phyloP scores from a whole-genome alignment of 169 alveolate genomes.

The Babesia caballi region DNA sequence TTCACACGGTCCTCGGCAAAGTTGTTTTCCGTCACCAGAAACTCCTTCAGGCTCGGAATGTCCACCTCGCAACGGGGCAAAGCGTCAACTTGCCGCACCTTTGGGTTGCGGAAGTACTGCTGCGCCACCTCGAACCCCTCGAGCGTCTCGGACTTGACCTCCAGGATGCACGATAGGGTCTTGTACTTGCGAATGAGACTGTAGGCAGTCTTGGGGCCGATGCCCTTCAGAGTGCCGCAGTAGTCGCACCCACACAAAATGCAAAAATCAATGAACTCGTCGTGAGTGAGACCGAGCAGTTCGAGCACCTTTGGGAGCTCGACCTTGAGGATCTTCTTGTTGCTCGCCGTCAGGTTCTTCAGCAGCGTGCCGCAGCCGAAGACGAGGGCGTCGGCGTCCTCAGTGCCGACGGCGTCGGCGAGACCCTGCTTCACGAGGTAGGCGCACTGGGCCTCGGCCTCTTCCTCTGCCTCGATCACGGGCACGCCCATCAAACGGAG shows the following conservation, averaged over 20 bases:
- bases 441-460: conserved; percentile 98
- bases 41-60: conserved; percentile 77
- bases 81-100: conserved; percentile 60
- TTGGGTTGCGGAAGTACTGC: conserved; percentile 74
- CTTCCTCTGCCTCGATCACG: conserved; percentile 91
- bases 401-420: conserved; percentile 94
- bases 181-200: conserved; percentile 84
- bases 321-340: conserved; percentile 70
- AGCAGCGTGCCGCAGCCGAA: conserved; percentile 88
- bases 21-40: conserved; percentile 77
- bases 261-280: conserved; percentile 95
- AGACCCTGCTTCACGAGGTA: conserved; percentile 85
- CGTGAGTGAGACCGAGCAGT: conserved; percentile 82
- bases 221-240: conserved; percentile 90
- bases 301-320: conserved; percentile 74
- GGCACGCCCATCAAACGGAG: conserved; percentile 93
- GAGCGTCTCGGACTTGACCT: conserved; percentile 70
- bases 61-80: conserved; percentile 69
- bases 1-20: conserved; percentile 76
- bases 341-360: conserved; percentile 67
- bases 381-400: conserved; percentile 96
- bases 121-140: conserved; percentile 78
- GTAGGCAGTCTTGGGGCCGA: conserved; percentile 96
- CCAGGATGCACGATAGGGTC: conserved; percentile 85
- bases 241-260: conserved; percentile 98